Evolutionary conservation across 345 rosid genomes (phyloP), one percentile per base, ranked within the genome.

Genomic region (Odontarrhena argentea): DNA sequence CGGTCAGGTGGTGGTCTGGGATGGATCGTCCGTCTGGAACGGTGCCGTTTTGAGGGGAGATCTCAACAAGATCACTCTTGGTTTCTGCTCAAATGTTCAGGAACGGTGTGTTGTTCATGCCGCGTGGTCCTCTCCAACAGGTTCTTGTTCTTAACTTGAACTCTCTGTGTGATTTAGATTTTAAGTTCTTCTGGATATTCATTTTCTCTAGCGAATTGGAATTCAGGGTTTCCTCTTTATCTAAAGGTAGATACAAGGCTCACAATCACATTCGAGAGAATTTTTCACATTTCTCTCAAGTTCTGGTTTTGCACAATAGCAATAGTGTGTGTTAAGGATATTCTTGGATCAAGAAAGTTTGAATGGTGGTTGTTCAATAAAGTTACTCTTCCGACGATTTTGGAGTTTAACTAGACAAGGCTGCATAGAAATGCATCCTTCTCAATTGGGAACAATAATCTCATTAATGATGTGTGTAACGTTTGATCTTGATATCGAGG

Each of bases 71-170:
- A 91, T 94, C 79, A 86, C 88, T 12, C 70, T 94, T 12, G 97
- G 97, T 1, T 94, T 91, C 82, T 82, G 93, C 79, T 85, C 97
- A 52, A 94, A 91, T 63, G 91, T 94, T 3, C 99, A 91, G 71
- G 96, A 94, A 77, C 89, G 91, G 14, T 86, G 89, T 66, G 99
- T 94, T 54, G 60, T 94, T 36, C 99, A 94, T 72, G 99, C 97
- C 13, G 93, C 99, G 13, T 94, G 96, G 99, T 80, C 89, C 3
- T 94, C 97, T 46, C 99, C 96, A 13, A 91, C 97, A 71, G 96
- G 99, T 91, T 32, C 36, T 6, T 32, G 6, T 32, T 5, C 36
- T 18, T 18, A 18, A 18, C 22, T 18, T 18, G 22, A 18, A 18
- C 22, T 18, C 22, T 18, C 22, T 18, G 22, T 18, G 0, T 18